Base-by-base conservation (phyloP, 2,329 filamentous ascomycete species). In the Grosmannia huntii region DNA sequence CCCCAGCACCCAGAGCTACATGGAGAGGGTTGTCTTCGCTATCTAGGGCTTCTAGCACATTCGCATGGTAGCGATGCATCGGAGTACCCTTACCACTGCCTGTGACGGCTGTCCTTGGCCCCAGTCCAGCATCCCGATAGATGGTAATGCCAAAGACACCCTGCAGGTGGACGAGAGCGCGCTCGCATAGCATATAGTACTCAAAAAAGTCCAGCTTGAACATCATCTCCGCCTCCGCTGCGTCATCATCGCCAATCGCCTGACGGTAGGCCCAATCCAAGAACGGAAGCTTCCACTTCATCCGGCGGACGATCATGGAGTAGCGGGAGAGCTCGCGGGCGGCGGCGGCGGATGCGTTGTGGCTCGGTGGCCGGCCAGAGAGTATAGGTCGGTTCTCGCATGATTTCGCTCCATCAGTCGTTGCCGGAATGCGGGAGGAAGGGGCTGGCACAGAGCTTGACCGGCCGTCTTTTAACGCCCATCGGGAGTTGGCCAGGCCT, bases 191-290 rank as follows among this genome's bases (percentile, higher is more conserved):
- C 56, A 82, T 81, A 71, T 89, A 89, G 68, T 85, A 89, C 66
- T 90, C 86, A 69, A 87, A 84, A 62, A 89, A 90, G 66, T 89
- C 86, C 9, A 89, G 76, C 68, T 89, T 89, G 73, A 89, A 89
- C 76, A 88, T 88, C 19, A 81, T 76, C 68, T 85, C 82, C 0
- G 79, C 79, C 62, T 80, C 76, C 12, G 68, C 65, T 11, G n/a
- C 46, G 27, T 68, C 36, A 6, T 28, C 44, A 19, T n/a, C 16
- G 16, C 53, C 23, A 9, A 59, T 64, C 0, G 82, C 81, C 1
- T 74, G 71, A n/a, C 68, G 68, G 65, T 85, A 85, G 2, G 76
- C 81, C 56, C 72, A 68, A n/a, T 77, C 76, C 36, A 86, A 72
- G 62, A 82, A 82, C 14, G 81, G 75, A 2, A 81, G 75, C 66